Evolutionary conservation across 164 flowering plant genomes (phyloP).

Genomic region (Houttuynia cordata): DNA sequence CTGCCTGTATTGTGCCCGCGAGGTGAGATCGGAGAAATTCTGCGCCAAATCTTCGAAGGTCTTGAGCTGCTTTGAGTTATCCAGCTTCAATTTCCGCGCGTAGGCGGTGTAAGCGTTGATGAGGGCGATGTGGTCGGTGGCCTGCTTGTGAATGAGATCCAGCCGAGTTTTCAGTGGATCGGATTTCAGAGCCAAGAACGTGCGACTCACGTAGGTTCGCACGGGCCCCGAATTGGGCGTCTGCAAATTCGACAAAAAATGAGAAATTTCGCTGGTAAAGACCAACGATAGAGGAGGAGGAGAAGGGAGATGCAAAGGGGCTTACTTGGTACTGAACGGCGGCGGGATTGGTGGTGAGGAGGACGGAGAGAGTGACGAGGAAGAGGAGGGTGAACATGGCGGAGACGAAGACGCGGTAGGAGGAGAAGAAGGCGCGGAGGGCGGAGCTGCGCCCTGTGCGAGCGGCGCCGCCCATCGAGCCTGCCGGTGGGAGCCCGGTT

Average conservation of each 20-base stretch:
- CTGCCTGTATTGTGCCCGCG: slow-evolving; percentile 30
- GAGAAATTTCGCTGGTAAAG: neutral
- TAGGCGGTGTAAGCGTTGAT: slow-evolving; percentile 81
- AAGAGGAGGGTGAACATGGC: slow-evolving; percentile 82
- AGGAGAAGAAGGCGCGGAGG: slow-evolving; percentile 42
- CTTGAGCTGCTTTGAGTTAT: slow-evolving; percentile 56
- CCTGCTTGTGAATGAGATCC: slow-evolving; percentile 71
- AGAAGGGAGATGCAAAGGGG: neutral
- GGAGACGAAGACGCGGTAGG: slow-evolving; percentile 71
- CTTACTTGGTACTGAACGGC: slow-evolving; percentile 28
- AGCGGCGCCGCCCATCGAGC: slow-evolving; percentile 1
- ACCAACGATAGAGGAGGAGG: neutral
- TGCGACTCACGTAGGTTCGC: slow-evolving; percentile 47
- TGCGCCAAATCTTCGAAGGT: slow-evolving; percentile 62
- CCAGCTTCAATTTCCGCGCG: slow-evolving; percentile 83
- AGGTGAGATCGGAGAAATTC: slow-evolving; percentile 41
- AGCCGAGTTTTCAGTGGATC: slow-evolving; percentile 71
- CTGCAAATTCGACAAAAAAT: slow-evolving; percentile 10
- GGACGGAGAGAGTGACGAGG: slow-evolving; percentile 64
- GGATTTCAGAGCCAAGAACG: slow-evolving; percentile 66
- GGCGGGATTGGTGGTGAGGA: slow-evolving; percentile 38
- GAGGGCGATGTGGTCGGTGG: slow-evolving; percentile 65
- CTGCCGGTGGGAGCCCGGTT: neutral
- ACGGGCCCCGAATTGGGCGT: slow-evolving; percentile 3
- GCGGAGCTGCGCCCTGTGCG: slow-evolving; percentile 1